These are phyloP conservation scores for Elaphomyces granulatus DNA, from an alignment of 495 filamentous ascomycete species.

Conservation along the genomic window DNA sequence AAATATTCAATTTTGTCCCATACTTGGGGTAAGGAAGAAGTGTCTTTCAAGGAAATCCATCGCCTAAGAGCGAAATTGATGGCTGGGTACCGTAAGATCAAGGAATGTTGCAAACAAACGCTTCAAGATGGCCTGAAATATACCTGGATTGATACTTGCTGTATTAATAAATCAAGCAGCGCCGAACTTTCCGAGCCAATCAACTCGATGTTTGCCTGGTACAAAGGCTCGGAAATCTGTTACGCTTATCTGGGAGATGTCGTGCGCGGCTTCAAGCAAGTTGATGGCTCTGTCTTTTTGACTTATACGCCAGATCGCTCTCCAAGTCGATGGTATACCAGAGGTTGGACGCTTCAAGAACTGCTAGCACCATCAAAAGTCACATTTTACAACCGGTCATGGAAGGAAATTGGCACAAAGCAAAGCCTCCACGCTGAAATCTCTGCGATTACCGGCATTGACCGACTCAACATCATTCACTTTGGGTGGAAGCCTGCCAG, in stretches of 20 bases:
- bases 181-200: conserved; percentile 27
- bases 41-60: conserved; percentile 17
- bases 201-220: conserved; percentile 28
- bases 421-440: conserved; percentile 3
- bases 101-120: conserved; percentile 9
- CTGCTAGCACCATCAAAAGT: conserved; percentile 8
- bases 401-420: conserved; percentile 14
- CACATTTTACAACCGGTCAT: conserved; percentile 10
- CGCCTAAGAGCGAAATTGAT: background rate
- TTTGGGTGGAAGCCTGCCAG: conserved; percentile 3
- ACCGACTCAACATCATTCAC: conserved; percentile 1
- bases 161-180: conserved; percentile 21
- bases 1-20: conserved; percentile 28
- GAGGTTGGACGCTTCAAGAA: conserved; percentile 9
- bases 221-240: conserved; percentile 2
- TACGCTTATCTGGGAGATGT: conserved; percentile 1
- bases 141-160: conserved; percentile 32
- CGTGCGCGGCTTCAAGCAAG: too few species aligned
- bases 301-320: background rate
- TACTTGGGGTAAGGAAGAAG: conserved; percentile 21
- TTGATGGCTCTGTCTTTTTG: background rate
- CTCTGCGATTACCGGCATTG: conserved; percentile 12
- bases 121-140: conserved; percentile 9
- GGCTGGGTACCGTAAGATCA: conserved; percentile 15
- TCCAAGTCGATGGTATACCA: conserved; percentile 4